Percentiles rank a stretch among this genome's conserved stretches.
These are phyloP conservation scores for Curvularia verruculosa DNA, from an alignment of 2,329 filamentous ascomycete species.

Conservation along the genomic window DNA sequence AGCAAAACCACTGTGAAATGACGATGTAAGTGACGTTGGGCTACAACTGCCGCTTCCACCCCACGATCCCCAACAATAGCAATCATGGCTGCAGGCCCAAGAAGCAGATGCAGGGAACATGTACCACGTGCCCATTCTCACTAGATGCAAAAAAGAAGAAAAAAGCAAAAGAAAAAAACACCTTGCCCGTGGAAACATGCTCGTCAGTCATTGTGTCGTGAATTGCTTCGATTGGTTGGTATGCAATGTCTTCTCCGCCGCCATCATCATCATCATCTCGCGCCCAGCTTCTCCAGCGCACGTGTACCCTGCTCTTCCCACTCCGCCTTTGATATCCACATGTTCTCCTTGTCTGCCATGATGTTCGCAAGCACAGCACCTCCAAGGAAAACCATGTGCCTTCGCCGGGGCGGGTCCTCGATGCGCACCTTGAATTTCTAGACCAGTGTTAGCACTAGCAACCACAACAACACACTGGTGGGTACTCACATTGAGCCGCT, in stretches of 20 bases:
- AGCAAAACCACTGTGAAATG: conserved; percentile 1
- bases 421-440: conserved; percentile 99
- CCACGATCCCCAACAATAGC: background rate
- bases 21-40: background rate
- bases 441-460: conserved; percentile 26
- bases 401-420: conserved; percentile 91
- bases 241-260: conserved; percentile 14
- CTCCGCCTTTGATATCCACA: conserved; percentile 98
- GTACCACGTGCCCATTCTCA: conserved; percentile 9
- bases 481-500: conserved; percentile 72
- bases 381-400: conserved; percentile 99
- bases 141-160: background rate
- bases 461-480: conserved; percentile 8
- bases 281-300: conserved; percentile 89
- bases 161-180: background rate
- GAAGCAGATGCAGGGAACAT: conserved; percentile 2
- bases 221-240: conserved; percentile 18
- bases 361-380: conserved; percentile 97
- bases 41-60: background rate
- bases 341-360: conserved; percentile 97
- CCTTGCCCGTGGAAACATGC: background rate
- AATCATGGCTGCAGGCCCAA: conserved; percentile 1
- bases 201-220: background rate
- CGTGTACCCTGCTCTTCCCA: conserved; percentile 92
- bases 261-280: conserved; percentile 70